Evolutionary conservation across 129 eudicot genomes (phyloP).

Genomic region (Pseudognaphalium luteoalbum): DNA sequence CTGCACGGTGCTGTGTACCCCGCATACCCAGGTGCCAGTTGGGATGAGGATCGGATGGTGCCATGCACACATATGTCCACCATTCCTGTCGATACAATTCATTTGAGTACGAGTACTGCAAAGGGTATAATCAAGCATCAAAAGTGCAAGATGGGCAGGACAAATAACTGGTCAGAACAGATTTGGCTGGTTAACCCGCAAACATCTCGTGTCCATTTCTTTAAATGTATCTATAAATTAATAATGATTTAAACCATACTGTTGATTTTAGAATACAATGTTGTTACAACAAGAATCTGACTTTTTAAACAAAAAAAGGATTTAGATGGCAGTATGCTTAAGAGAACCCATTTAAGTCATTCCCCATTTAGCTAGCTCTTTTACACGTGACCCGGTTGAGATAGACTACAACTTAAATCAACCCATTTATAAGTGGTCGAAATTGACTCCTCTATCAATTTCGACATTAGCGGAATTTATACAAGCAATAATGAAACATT

Average conservation of each 20-base stretch:
- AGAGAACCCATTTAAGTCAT: no score
- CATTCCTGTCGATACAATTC: constrained; percentile 63
- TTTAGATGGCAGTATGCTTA: no score
- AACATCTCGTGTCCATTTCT: not conserved
- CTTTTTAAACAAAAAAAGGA: no score
- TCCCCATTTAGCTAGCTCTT: no score
- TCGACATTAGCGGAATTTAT: no score
- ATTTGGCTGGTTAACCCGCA: not conserved
- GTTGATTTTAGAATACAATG: no score
- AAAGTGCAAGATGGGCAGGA: not conserved
- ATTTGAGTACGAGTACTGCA: not conserved
- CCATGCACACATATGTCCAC: constrained; percentile 99
- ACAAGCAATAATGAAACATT: not conserved
- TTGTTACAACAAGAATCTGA: no score
- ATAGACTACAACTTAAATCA: not conserved
- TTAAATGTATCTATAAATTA: no score
- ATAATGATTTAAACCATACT: no score
- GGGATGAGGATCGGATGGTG: constrained; percentile 98
- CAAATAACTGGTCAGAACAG: no score
- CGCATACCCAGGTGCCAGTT: constrained; percentile 99
- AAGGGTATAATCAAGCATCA: not conserved
- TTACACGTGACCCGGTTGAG: no score
- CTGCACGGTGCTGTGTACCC: constrained; percentile 99
- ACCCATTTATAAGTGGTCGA: not conserved
- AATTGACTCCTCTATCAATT: not conserved